phyloP scores from a whole-genome alignment of 495 filamentous ascomycete species.

The Penicillium manginii region DNA sequence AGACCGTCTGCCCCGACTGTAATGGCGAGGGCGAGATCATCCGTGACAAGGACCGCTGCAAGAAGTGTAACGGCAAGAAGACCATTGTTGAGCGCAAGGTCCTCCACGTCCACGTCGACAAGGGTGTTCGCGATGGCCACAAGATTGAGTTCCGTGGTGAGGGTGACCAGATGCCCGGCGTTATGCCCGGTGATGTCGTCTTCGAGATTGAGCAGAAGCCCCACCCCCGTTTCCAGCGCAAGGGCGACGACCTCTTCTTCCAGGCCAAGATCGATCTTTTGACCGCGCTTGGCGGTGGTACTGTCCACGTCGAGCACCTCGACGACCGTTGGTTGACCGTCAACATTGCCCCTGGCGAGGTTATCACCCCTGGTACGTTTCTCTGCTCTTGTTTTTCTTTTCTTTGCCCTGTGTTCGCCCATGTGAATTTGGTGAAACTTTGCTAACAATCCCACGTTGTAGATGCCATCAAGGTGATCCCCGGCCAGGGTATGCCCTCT shows the following conservation, averaged over 20 bases:
- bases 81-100: conserved; percentile 96
- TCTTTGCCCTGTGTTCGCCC: background rate
- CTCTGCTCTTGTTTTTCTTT: background rate
- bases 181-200: conserved; percentile 89
- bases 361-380: conserved; percentile 86
- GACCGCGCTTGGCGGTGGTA: conserved; percentile 89
- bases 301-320: conserved; percentile 90
- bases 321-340: conserved; percentile 96
- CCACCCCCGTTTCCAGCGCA: conserved; percentile 90
- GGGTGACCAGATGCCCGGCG: conserved; percentile 93
- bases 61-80: conserved; percentile 94
- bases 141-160: conserved; percentile 96
- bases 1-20: conserved; percentile 98
- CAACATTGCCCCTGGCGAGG: conserved; percentile 87
- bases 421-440: background rate
- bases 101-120: conserved; percentile 96
- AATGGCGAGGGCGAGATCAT: conserved; percentile 96
- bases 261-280: conserved; percentile 94
- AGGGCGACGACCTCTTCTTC: conserved; percentile 95
- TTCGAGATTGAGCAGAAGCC: conserved; percentile 99
- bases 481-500: conserved; percentile 97
- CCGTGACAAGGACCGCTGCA: conserved; percentile 94
- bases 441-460: conserved; percentile 5
- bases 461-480: conserved; percentile 93
- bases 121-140: conserved; percentile 88